Evolutionary conservation across 2,329 filamentous ascomycete genomes (phyloP).

Genomic region (Fusarium foetens): DNA sequence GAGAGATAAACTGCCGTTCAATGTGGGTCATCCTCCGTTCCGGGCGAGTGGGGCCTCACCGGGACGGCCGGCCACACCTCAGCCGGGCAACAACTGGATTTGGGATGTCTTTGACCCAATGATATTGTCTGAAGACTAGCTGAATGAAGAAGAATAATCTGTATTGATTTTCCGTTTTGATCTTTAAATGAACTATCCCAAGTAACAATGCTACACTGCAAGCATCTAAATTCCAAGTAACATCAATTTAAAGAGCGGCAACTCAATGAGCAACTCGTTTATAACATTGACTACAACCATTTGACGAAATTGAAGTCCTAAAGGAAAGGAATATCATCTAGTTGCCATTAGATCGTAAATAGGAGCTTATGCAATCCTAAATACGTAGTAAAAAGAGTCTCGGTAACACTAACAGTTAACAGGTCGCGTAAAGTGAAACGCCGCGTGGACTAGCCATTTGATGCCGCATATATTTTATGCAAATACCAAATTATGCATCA

Average conservation of each 20-base stretch:
- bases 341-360: background rate
- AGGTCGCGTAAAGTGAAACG: constrained; percentile 9
- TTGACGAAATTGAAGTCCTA: background rate
- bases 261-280: background rate
- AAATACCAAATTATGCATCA: constrained; percentile 11
- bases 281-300: background rate
- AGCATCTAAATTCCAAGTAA: background rate
- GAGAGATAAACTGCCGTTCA: background rate
- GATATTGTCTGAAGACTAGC: background rate
- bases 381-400: background rate
- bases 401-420: background rate
- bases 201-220: background rate
- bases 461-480: background rate
- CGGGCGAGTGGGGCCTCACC: background rate
- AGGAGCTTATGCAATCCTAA: background rate
- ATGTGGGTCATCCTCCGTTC: background rate
- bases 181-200: background rate
- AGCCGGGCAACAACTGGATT: background rate
- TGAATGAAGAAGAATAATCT: background rate
- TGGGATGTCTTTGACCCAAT: background rate
- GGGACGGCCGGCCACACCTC: background rate
- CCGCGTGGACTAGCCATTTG: constrained; percentile 15
- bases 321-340: background rate
- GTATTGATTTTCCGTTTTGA: background rate
- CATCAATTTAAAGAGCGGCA: background rate